Evolutionary conservation across 352 stramenopile species (phyloP), one percentile per base, ranked within the genome.

Genomic region (Elongisporangium anandrum): DNA sequence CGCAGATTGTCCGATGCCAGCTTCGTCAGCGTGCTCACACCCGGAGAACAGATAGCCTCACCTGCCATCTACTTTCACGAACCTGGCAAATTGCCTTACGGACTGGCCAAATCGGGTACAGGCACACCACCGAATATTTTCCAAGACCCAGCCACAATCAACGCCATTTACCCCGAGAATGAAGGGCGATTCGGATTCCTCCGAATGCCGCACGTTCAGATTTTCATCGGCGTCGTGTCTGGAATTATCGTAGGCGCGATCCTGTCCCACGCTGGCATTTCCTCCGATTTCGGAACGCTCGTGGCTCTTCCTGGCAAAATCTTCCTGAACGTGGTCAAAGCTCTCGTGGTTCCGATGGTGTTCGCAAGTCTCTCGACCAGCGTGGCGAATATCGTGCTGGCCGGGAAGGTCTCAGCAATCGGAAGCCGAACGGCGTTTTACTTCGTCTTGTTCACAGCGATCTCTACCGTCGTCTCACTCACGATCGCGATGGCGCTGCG

Each of bases 261-360:
- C 23, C 59, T 78, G 4, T 67, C 66, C 6, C 54, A 66, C 3
- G 7, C 66, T 3, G 22, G 60, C 2, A 67, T 63, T 13, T 70
- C 66, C 1, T 16, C 20, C n/a, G 64, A 66, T 50, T 52, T 69
- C 10, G 70, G 52, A 20, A 48, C 58, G 2, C 53, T 72, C 15
- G 65, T 75, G 10, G 66, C 66, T 38, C 41, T 78, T 1, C 64
- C 66, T 1, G 70, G 70, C 16, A 64, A 66, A 19, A 57, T 78
- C 19, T 78, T 75, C 41, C 48, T 78, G 34, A 57, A 63, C 10
- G 50, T 68, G 54, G 63, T 78, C 56, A 72, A 75, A 49, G 74
- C 63, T 21, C 68, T 78, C 41, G 70, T 75, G 17, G 66, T 78
- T 3, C 60, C 60, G n/a, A 61, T 66, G 54, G 53, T 66, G 38